phyloP scores from a whole-genome alignment of 2,329 filamentous ascomycete species.

The Alternaria panax region DNA sequence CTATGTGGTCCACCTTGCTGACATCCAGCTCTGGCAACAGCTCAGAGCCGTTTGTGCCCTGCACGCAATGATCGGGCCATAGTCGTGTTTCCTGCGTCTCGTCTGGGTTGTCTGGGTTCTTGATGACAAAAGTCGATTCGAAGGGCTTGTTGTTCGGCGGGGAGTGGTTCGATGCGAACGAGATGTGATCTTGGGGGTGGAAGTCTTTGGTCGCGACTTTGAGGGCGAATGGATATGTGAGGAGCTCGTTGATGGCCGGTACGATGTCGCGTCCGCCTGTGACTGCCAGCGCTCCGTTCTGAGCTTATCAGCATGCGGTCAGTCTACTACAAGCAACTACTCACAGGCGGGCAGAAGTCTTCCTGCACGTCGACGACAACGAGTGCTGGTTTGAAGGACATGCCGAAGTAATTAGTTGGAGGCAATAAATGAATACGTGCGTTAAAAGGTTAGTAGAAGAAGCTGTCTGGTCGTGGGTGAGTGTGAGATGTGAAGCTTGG shows the following conservation, averaged over 20 bases:
- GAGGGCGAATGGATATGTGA: constrained; percentile 72
- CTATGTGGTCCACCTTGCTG: constrained; percentile 65
- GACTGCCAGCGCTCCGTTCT: constrained; percentile 90
- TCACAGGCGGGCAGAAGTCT: constrained; percentile 90
- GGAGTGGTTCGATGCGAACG: constrained; percentile 82
- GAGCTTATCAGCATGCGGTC: constrained; percentile 24
- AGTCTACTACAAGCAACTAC: constrained; percentile 34
- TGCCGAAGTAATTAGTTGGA: constrained; percentile 9
- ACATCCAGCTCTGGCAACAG: constrained; percentile 75
- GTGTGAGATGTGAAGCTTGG: not conserved
- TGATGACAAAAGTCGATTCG: constrained; percentile 68
- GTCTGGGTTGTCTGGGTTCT: constrained; percentile 68
- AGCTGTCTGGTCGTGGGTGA: not conserved
- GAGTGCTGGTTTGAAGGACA: constrained; percentile 60
- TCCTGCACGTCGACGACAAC: constrained; percentile 90
- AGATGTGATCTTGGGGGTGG: constrained; percentile 84
- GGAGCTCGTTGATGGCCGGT: constrained; percentile 75
- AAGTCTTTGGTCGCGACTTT: constrained; percentile 92
- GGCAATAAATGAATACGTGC: not conserved
- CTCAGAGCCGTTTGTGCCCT: constrained; percentile 73
- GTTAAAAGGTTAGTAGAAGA: not conserved
- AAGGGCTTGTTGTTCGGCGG: constrained; percentile 71
- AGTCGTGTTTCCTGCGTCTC: constrained; percentile 73
- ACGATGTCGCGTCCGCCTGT: constrained; percentile 73
- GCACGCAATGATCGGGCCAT: constrained; percentile 92